A percentile compares a stretch with the other conserved stretches of the same genome.
Conservation (phyloP, 192 early-diverging fungal genomes). For the Coemansia nantahalensis region DNA sequence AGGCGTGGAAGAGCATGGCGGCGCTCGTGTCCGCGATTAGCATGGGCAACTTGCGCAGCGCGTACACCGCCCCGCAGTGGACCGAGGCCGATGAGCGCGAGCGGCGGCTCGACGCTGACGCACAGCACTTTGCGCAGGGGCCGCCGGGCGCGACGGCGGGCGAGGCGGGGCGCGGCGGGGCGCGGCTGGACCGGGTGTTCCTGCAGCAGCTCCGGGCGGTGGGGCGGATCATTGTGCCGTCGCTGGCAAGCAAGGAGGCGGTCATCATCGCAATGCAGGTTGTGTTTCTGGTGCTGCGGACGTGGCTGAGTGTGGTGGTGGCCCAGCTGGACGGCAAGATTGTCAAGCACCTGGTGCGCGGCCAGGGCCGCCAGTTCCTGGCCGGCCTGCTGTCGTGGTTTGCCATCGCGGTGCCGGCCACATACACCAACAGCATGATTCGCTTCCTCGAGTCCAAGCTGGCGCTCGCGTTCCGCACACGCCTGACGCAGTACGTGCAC, state of each 20-base stretch:
- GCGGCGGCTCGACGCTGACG: conserved; percentile 42
- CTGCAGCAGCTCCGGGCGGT: conserved; percentile 66
- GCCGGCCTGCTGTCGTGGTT: conserved; percentile 85
- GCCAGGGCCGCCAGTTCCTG: conserved; percentile 75
- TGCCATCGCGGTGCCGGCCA: conserved; percentile 90
- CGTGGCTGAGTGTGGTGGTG: conserved; percentile 89
- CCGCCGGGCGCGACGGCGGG: neutral
- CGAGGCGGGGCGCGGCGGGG: neutral
- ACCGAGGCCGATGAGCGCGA: conserved; percentile 46
- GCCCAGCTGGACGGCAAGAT: conserved; percentile 91
- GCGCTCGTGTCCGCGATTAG: conserved; percentile 23
- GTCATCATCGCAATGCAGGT: conserved; percentile 78
- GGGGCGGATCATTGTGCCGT: conserved; percentile 79
- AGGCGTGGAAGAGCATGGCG: conserved; percentile 44
- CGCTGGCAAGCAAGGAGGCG: conserved; percentile 74
- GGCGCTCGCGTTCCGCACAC: conserved; percentile 77
- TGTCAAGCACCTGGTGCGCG: conserved; percentile 89
- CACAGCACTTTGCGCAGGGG: conserved; percentile 19
- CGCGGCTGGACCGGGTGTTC: conserved; percentile 40
- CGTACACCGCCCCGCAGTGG: conserved; percentile 36
- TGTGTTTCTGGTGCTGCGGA: conserved; percentile 82
- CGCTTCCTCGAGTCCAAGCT: conserved; percentile 54
- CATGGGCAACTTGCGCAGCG: conserved; percentile 39
- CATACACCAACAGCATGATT: conserved; percentile 98
- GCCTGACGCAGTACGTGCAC: conserved; percentile 88